A percentile compares a stretch with the other conserved stretches of the same genome.
phyloP scores from a whole-genome alignment of 2,329 filamentous ascomycete species.

The Talaromyces sp. region DNA sequence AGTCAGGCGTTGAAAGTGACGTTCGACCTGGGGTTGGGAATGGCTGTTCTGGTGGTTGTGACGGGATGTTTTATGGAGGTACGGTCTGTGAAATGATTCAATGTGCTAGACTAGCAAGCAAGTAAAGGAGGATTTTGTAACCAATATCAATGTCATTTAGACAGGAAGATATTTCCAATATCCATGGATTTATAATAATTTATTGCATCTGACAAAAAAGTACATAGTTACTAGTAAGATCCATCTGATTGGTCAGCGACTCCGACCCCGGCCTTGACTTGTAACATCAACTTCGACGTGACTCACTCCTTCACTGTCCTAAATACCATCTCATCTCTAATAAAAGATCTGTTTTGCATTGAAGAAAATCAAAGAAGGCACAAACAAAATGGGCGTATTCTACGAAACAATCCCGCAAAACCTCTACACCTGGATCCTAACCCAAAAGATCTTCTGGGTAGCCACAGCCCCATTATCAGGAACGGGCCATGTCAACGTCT shows the following conservation, averaged over 20 bases:
- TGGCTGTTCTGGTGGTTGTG: not conserved
- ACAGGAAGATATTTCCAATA: no score
- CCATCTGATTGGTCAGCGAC: not conserved
- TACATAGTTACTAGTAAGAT: no score
- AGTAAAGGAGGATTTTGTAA: not conserved
- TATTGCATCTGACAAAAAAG: no score
- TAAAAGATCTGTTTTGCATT: not conserved
- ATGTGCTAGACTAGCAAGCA: not conserved
- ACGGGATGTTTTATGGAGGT: not conserved
- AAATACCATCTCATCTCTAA: not conserved
- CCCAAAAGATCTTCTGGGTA: conserved; percentile 15
- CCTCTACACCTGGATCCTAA: conserved; percentile 10
- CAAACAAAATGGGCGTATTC: conserved; percentile 10
- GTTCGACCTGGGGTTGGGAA: not conserved
- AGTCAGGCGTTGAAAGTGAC: not conserved
- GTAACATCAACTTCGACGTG: not conserved
- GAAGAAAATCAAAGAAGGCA: not conserved
- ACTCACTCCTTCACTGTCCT: not conserved
- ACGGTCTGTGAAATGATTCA: not conserved
- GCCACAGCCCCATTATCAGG: conserved; percentile 12
- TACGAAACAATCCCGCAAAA: conserved; percentile 10
- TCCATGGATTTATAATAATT: no score
- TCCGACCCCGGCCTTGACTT: not conserved
- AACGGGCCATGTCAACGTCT: conserved; percentile 14
- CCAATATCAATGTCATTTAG: not conserved